phyloP scores from a whole-genome alignment of 2,329 filamentous ascomycete genomes.

The Graphiopsis chlorocephala region DNA sequence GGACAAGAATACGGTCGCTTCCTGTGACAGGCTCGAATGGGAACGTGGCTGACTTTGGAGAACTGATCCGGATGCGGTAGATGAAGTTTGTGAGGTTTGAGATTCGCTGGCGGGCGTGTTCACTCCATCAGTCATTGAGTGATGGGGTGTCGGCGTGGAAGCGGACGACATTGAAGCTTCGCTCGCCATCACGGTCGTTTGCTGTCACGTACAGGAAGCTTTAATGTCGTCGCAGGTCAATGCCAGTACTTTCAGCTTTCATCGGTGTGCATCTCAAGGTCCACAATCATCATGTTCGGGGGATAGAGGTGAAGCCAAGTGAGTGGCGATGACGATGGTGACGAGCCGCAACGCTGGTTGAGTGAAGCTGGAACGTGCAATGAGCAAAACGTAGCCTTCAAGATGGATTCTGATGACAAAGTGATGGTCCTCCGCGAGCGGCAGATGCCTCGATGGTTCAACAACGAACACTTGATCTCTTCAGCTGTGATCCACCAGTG shows the following conservation, averaged over 20 bases:
- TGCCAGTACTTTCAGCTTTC: neutral
- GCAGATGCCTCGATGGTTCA: neutral
- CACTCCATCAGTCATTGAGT: neutral
- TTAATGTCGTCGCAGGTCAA: neutral
- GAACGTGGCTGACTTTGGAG: neutral
- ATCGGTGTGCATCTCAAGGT: neutral
- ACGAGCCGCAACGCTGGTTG: neutral
- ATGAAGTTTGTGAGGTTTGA: neutral
- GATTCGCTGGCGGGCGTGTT: neutral
- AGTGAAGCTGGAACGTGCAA: neutral
- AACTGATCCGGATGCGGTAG: neutral
- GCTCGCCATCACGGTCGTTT: neutral
- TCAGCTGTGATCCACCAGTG: neutral
- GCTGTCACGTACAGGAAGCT: neutral
- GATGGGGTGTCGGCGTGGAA: neutral
- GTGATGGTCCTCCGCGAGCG: neutral
- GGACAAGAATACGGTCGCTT: conserved; percentile 6
- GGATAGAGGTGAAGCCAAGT: neutral
- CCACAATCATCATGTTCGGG: neutral
- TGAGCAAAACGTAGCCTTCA: neutral
- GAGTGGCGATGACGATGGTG: neutral
- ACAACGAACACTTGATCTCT: neutral
- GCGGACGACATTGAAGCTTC: neutral
- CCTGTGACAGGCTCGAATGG: neutral
- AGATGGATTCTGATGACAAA: neutral